These are phyloP conservation scores for Polytrichum commune DNA, from an alignment of 225 moss, liverwort and hornwort genomes.

Conservation along the genomic window DNA sequence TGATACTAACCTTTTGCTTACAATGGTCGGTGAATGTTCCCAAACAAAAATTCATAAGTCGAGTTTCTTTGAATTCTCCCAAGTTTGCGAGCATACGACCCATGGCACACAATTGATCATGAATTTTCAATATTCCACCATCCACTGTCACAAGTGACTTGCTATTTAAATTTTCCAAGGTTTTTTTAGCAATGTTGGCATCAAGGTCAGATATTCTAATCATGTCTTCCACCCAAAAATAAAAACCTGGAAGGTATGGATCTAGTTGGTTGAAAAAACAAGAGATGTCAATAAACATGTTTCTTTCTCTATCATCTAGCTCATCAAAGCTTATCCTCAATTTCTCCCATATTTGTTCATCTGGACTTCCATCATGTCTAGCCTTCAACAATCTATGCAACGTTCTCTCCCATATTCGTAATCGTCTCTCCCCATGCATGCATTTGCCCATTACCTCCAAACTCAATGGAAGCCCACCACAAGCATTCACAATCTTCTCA, in stretches of 20 bases:
- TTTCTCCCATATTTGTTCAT: constrained; percentile 6
- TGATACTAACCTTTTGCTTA: no score
- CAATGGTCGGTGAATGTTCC: not conserved
- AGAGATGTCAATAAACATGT: constrained; percentile 1
- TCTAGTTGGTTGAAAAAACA: not conserved
- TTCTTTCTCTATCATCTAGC: not conserved
- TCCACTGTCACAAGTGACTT: constrained; percentile 4
- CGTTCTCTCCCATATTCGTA: constrained; percentile 8
- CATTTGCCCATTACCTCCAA: constrained; percentile 5
- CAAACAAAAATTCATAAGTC: not conserved
- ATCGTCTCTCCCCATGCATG: not conserved
- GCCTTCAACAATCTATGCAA: constrained; percentile 3
- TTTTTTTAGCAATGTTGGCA: not conserved
- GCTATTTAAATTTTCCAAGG: not conserved
- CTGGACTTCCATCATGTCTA: not conserved
- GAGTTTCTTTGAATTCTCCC: not conserved
- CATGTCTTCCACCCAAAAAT: not conserved
- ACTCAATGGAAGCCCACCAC: constrained; percentile 12
- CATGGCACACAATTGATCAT: constrained; percentile 5
- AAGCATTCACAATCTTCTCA: constrained; percentile 6
- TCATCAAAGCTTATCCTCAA: constrained; percentile 9
- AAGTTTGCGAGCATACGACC: not conserved
- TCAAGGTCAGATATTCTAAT: not conserved
- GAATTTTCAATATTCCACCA: not conserved
- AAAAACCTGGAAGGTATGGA: not conserved